Evolutionary conservation across 805 yeast genomes (phyloP), one percentile per base, ranked within the genome.

Genomic region (Zygosaccharomyces lentus): DNA sequence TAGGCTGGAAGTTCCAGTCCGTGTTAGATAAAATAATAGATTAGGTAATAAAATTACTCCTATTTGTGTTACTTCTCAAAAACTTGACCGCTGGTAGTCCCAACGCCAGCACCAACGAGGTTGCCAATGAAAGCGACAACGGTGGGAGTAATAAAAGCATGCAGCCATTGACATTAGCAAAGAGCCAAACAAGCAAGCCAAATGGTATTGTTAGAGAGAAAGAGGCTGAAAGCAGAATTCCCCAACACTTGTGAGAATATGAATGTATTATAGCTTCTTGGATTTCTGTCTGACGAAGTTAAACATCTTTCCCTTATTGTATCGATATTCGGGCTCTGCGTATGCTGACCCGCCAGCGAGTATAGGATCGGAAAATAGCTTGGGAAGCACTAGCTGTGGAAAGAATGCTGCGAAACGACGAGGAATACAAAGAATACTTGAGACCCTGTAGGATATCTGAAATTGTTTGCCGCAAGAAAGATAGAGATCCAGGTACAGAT

Each of bases 101-200:
- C 27, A 25, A 25, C 9, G 9, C 27, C 9, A 25, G 27, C 9
- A 25, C 9, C 7, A 25, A 25, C 27, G 9, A 25, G 27, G 9
- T 7, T 9, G 27, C 27, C 27, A 25, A 25, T 25, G 27, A 7
- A 7, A 9, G 7, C 9, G 27, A 25, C 27, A 25, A 25, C 9
- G n/a, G n/a, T n/a, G n/a, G n/a, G n/a, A n/a, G n/a, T n/a, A n/a
- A n/a, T n/a, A n/a, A n/a, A 25, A 25, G 7, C 27, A 25, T 25
- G 9, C 27, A 52, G 2, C 56, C 50, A 21, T 50, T 29, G 36
- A 32, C 37, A 15, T 34, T 34, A 34, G 15, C 7, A 34, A 34
- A 34, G 37, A 34, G 37, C 9, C 37, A 13, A n/a, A 34, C 15
- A 34, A 34, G 37, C 37, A 5, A 34, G 37, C 24, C 37, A 34